These are phyloP conservation scores for Rugosomyces carneus DNA, from an alignment of 1,284 basidiomycete species.

Conservation along the genomic window DNA sequence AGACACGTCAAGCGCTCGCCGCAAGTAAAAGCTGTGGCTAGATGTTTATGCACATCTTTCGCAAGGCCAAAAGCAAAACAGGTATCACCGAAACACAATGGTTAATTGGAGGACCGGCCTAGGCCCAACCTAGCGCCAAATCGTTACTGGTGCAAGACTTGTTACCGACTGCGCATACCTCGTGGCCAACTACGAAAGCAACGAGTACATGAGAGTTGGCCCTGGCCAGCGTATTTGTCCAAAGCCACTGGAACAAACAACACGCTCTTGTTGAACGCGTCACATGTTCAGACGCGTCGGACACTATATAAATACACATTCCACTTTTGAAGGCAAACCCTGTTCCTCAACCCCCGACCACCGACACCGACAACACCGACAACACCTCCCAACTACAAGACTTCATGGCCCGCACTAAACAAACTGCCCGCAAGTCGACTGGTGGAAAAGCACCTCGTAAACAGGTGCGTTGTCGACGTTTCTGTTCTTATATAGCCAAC, in stretches of 20 bases:
- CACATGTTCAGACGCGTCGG: constrained; percentile 9
- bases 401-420: constrained; percentile 15
- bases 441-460: constrained; percentile 17
- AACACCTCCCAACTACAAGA: not conserved
- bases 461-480: constrained; percentile 6
- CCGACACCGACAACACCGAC: not conserved
- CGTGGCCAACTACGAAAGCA: too few species aligned
- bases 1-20: too few species aligned
- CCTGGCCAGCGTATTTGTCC: too few species aligned
- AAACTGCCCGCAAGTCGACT: constrained; percentile 17
- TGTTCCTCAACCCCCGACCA: constrained; percentile 13
- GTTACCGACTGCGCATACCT: too few species aligned
- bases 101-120: too few species aligned
- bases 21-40: too few species aligned
- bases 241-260: not conserved
- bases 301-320: constrained; percentile 10
- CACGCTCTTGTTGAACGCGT: constrained; percentile 6
- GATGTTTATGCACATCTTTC: too few species aligned
- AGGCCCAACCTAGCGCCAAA: too few species aligned
- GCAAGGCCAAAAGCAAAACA: too few species aligned
- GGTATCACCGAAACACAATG: too few species aligned
- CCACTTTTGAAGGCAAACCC: not conserved
- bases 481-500: not conserved
- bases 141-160: too few species aligned
- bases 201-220: too few species aligned